These are phyloP conservation scores for Cyphellophora attinorum DNA, from an alignment of 2,329 filamentous ascomycete species.

Conservation along the genomic window DNA sequence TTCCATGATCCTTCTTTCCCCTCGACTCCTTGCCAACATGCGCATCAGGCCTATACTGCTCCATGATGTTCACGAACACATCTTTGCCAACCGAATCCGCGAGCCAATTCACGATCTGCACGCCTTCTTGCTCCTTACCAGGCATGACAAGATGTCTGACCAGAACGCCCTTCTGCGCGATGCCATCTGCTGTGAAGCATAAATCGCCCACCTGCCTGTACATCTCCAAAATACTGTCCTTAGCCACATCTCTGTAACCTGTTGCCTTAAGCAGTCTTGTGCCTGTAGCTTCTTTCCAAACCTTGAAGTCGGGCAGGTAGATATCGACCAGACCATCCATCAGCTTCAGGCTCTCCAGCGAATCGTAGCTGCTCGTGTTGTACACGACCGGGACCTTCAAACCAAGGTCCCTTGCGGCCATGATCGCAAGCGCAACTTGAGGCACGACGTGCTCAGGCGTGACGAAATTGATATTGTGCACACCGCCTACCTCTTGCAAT, in stretches of 20 bases:
- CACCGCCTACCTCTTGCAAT: slow-evolving; percentile 65
- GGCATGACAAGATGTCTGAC: slow-evolving; percentile 81
- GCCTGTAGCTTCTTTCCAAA: slow-evolving; percentile 60
- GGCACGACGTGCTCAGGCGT: slow-evolving; percentile 82
- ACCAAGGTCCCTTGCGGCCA: slow-evolving; percentile 62
- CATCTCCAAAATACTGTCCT: slow-evolving; percentile 72
- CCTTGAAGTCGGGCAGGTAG: slow-evolving; percentile 82
- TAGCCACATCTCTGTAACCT: slow-evolving; percentile 61
- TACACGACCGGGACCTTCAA: slow-evolving; percentile 68
- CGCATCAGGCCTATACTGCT: slow-evolving; percentile 73
- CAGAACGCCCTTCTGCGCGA: slow-evolving; percentile 68
- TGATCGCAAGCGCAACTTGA: slow-evolving; percentile 67
- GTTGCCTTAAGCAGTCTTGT: slow-evolving; percentile 68
- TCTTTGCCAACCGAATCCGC: slow-evolving; percentile 64
- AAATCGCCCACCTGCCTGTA: slow-evolving; percentile 72
- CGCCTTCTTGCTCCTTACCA: slow-evolving; percentile 63
- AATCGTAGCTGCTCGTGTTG: slow-evolving; percentile 78
- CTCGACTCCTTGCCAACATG: slow-evolving; percentile 65
- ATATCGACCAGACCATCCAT: slow-evolving; percentile 76
- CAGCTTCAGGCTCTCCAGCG: slow-evolving; percentile 58
- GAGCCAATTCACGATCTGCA: slow-evolving; percentile 66
- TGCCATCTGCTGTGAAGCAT: slow-evolving; percentile 70
- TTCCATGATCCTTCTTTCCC: slow-evolving; percentile 25
- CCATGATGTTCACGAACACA: slow-evolving; percentile 78
- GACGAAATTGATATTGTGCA: slow-evolving; percentile 85